Percentiles rank a stretch among this genome's conserved stretches.
phyloP scores from a whole-genome alignment of 78 protist genomes.

The Protostelium mycophagum region DNA sequence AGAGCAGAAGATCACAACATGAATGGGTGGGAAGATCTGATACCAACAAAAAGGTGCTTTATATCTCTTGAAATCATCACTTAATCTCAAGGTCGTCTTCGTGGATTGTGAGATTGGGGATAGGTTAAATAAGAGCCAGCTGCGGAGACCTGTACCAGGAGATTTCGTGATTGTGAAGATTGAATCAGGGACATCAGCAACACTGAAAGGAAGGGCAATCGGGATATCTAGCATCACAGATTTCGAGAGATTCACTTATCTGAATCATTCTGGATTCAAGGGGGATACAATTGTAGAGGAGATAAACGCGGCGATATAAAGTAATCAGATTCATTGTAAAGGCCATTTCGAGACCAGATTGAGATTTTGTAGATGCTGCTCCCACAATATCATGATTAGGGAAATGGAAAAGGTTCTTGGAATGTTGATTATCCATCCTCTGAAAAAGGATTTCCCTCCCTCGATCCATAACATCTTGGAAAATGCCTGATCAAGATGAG shows the following conservation, averaged over 20 bases:
- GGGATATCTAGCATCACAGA: neutral
- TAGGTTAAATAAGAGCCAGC: neutral
- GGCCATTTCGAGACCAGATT: too few species aligned
- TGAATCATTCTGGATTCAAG: neutral
- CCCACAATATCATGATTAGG: neutral
- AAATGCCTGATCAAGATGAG: neutral
- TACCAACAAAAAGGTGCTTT: slow-evolving; percentile 48
- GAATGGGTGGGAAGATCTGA: slow-evolving; percentile 57
- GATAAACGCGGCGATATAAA: neutral
- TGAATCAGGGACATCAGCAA: neutral
- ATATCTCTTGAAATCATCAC: neutral
- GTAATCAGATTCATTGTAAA: too few species aligned
- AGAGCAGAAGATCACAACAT: slow-evolving; percentile 28
- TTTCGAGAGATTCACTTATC: neutral
- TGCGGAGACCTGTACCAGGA: neutral
- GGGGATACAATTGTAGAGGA: neutral
- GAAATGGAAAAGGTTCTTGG: neutral
- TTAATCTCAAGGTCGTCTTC: neutral
- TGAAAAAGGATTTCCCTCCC: neutral
- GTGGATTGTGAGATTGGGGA: neutral
- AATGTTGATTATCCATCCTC: neutral
- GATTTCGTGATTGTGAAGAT: neutral
- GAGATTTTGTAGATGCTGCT: neutral
- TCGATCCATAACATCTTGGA: neutral
- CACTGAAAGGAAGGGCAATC: neutral